phyloP scores from a whole-genome alignment of 2,329 filamentous ascomycete species.

The Cryphonectria parasitica region DNA sequence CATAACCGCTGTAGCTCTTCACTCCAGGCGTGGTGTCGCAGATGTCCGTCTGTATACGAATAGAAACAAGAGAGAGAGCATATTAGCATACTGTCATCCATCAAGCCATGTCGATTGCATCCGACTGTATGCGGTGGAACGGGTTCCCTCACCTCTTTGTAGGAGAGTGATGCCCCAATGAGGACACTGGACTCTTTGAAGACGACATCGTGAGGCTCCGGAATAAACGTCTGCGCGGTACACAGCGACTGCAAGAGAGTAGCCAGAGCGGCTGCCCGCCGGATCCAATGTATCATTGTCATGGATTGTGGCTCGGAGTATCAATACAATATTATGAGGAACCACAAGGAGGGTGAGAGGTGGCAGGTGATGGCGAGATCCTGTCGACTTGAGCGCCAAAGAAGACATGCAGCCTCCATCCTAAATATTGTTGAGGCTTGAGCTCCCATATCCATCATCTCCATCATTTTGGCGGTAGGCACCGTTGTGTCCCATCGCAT shows the following conservation, averaged over 20 bases:
- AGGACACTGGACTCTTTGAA: conserved; percentile 11
- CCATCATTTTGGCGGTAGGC: background rate
- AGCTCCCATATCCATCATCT: background rate
- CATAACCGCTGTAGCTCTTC: conserved; percentile 59
- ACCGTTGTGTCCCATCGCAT: background rate
- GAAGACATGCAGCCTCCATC: background rate
- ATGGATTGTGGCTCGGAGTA: background rate
- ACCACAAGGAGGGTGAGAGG: background rate
- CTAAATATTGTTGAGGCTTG: background rate
- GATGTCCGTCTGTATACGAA: conserved; percentile 38
- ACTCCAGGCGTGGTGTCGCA: conserved; percentile 62
- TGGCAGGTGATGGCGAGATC: background rate
- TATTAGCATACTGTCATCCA: background rate
- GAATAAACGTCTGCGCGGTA: conserved; percentile 19
- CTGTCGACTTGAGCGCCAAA: background rate
- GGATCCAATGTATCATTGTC: background rate
- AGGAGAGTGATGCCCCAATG: conserved; percentile 22
- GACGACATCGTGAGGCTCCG: conserved; percentile 6
- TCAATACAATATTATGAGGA: background rate
- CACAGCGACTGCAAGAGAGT: background rate
- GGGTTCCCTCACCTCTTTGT: conserved; percentile 15
- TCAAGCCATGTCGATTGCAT: background rate
- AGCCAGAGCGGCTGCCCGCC: background rate
- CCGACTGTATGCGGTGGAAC: background rate
- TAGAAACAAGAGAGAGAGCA: background rate